Evolutionary conservation across 2,329 filamentous ascomycete species (phyloP).

Genomic region (Pyrenophora seminiperda): DNA sequence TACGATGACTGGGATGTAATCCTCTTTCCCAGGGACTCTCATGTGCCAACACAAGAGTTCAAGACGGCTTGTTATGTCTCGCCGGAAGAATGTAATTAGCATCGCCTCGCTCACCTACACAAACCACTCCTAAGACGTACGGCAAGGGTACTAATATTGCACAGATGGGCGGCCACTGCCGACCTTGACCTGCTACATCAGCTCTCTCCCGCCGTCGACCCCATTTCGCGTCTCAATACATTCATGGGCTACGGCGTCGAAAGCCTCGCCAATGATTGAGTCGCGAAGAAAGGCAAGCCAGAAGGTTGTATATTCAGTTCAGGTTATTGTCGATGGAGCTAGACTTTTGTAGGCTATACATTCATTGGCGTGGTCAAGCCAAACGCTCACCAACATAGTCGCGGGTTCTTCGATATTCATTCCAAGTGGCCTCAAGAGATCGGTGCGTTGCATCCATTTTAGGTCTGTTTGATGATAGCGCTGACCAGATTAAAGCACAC

Average conservation of each 20-base stretch:
- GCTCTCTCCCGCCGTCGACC: slow-evolving; percentile 29
- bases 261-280: slow-evolving; percentile 36
- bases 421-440: slow-evolving; percentile 43
- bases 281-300: slow-evolving; percentile 29
- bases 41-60: slow-evolving; percentile 80
- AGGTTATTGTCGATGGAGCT: slow-evolving; percentile 38
- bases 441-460: slow-evolving; percentile 16
- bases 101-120: neutral
- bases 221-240: slow-evolving; percentile 46
- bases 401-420: slow-evolving; percentile 32
- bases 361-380: slow-evolving; percentile 4
- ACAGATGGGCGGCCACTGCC: slow-evolving; percentile 38
- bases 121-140: neutral
- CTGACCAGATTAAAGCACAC: slow-evolving; percentile 23
- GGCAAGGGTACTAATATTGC: slow-evolving; percentile 1
- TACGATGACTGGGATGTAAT: slow-evolving; percentile 88
- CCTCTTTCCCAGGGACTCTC: slow-evolving; percentile 70
- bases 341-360: slow-evolving; percentile 36
- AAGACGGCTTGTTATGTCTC: slow-evolving; percentile 75
- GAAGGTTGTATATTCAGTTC: slow-evolving; percentile 35
- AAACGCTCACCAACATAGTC: slow-evolving; percentile 31
- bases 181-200: slow-evolving; percentile 40
- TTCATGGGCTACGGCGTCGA: slow-evolving; percentile 37
- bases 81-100: slow-evolving; percentile 49
- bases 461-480: neutral